Base-by-base conservation (phyloP, 2,329 filamentous ascomycete species). In the Aspergillus versicolor region DNA sequence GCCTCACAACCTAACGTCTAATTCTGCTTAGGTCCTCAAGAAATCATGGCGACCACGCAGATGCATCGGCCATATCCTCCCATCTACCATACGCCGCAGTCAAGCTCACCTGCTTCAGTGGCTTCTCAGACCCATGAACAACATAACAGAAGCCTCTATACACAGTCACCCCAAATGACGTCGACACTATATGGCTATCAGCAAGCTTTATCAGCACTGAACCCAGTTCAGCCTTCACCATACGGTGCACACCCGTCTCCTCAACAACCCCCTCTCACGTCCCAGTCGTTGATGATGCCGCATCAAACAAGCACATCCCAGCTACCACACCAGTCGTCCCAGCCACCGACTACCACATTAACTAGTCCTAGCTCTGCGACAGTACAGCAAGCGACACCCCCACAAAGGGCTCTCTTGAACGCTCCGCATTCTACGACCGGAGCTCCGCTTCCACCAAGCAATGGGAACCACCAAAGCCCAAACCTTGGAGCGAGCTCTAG, bases 31-130 rank as follows among this genome's bases (percentile, higher is more conserved):
- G 89, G 91, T 75, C 85, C 88, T 74, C 85, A 87, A 71, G 85
- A 87, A 71, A 79, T 82, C 69, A 88, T 88, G 86, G 85, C 86
- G 61, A 81, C 77, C 61, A 82, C 85, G 65, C 84, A 84, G 63
- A 87, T 88, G 82, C 85, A 85, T 72, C 82, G 85, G 66, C 83
- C 81, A 46, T 96, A 95, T 73, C 92, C 92, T 66, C 91, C 91
- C 59, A 96, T 96, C 72, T 97, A 97, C 73, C 91, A 97, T 75
- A 95, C 92, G 17, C 92, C 92, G 54, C 92, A 97, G 78, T 96
- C 92, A 56, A 96, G 93, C 76, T 96, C 93, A 54, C 93, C 93
- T 48, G 91, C 91, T 40, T 96, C 92, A 50, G 92, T 97, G 67
- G 90, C 92, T 62, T 97, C 93, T 34, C 91, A 92, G 57, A 84